These are phyloP conservation scores for Santalum album DNA, from an alignment of 164 flowering plant genomes.

Conservation along the genomic window DNA sequence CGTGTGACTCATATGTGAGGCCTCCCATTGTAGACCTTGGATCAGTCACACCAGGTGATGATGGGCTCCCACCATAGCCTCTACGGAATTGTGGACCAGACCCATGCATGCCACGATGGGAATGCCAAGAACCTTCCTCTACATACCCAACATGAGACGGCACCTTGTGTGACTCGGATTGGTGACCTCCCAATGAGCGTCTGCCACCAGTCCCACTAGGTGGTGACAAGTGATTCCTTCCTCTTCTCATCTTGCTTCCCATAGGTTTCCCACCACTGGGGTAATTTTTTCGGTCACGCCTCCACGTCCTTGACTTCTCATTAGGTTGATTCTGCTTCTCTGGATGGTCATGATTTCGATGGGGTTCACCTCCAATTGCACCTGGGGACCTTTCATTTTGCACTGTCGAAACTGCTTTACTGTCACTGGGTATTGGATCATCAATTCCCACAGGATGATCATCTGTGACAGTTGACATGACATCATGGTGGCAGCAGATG, in stretches of 20 bases:
- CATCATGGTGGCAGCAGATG: background rate
- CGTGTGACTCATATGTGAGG: too few species aligned
- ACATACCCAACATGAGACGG: background rate
- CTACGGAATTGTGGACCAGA: slow-evolving; percentile 9
- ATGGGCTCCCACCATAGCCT: slow-evolving; percentile 12
- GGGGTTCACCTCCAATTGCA: background rate
- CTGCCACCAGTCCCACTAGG: background rate
- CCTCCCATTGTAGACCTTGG: too few species aligned
- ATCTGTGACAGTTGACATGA: background rate
- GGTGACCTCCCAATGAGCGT: background rate
- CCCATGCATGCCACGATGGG: slow-evolving; percentile 6
- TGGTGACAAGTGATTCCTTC: background rate
- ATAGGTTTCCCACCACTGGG: background rate
- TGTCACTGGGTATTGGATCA: background rate
- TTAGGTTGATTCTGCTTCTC: background rate
- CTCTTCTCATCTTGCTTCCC: background rate
- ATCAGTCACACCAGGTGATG: too few species aligned
- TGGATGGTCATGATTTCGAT: too few species aligned
- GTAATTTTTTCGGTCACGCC: slow-evolving; percentile 5
- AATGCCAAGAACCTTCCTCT: background rate
- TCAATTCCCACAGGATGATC: background rate
- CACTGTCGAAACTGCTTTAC: background rate
- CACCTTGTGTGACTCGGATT: background rate
- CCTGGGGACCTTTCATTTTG: slow-evolving; percentile 5
- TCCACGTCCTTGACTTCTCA: slow-evolving; percentile 9